Conservation (phyloP, 116 monocot species). For the Phalaenopsis hybrid region DNA sequence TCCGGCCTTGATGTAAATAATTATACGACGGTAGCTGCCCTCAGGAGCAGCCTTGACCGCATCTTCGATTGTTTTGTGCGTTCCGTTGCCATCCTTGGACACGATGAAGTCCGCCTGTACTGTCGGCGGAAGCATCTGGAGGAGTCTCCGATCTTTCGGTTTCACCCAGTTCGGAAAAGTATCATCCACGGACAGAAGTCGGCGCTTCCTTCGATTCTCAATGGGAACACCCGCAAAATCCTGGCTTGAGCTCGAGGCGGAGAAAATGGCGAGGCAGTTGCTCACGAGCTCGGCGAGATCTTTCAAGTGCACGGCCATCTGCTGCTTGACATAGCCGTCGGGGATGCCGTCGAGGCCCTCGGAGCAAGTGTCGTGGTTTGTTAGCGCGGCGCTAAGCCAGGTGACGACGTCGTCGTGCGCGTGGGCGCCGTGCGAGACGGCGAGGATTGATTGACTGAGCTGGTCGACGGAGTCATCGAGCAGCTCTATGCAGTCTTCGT, state of each 20-base stretch:
- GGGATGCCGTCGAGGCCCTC: slow-evolving; percentile 45
- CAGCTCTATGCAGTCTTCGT: slow-evolving; percentile 88
- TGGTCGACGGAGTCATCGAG: slow-evolving; percentile 62
- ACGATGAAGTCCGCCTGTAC: slow-evolving; percentile 76
- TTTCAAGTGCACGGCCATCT: slow-evolving; percentile 42
- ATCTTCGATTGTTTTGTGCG: slow-evolving; percentile 45
- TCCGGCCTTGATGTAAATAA: slow-evolving; percentile 75
- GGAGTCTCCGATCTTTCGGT: slow-evolving; percentile 46
- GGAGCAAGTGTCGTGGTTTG: slow-evolving; percentile 79
- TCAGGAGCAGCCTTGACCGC: slow-evolving; percentile 75
- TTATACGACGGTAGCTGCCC: slow-evolving; percentile 35
- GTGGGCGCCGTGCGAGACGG: slow-evolving; percentile 14
- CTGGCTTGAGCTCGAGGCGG: slow-evolving; percentile 29
- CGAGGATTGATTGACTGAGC: slow-evolving; percentile 50
- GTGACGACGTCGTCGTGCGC: slow-evolving; percentile 57
- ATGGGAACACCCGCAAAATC: slow-evolving; percentile 63
- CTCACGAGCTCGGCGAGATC: slow-evolving; percentile 62
- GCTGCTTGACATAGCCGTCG: slow-evolving; percentile 25
- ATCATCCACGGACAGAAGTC: neutral
- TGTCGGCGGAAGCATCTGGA: slow-evolving; percentile 36
- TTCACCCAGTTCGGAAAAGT: slow-evolving; percentile 63
- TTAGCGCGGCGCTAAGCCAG: slow-evolving; percentile 80
- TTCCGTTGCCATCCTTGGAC: slow-evolving; percentile 62
- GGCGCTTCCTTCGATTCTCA: slow-evolving; percentile 22
- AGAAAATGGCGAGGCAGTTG: slow-evolving; percentile 73